These are phyloP conservation scores for Waltergamsia citrina DNA, from an alignment of 2,329 filamentous ascomycete genomes.

Conservation along the genomic window DNA sequence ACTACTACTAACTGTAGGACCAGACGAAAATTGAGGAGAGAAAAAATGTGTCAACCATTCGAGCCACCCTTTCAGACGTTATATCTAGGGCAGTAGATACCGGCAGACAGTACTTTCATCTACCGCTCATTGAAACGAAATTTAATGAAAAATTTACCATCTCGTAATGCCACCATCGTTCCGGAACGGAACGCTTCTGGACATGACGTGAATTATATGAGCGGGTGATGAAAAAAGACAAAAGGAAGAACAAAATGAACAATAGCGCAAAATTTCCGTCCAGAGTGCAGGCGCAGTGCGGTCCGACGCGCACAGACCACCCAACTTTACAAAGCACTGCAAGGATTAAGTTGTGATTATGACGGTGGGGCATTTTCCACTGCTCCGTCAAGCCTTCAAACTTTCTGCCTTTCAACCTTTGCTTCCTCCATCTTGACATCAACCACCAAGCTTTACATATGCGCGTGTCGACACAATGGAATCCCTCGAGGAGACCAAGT, in stretches of 20 bases:
- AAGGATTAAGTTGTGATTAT: too few relatives aligned
- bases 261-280: constrained; percentile 11
- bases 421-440: constrained; percentile 8
- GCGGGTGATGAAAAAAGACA: constrained; percentile 14
- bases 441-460: too few relatives aligned
- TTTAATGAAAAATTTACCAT: not conserved
- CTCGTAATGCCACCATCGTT: constrained; percentile 42
- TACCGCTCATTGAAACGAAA: constrained; percentile 44
- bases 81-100: constrained; percentile 84
- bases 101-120: constrained; percentile 53
- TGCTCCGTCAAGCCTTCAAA: too few relatives aligned
- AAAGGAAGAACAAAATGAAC: constrained; percentile 17
- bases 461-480: constrained; percentile 50
- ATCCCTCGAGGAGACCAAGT: constrained; percentile 61
- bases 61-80: constrained; percentile 70
- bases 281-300: too few relatives aligned
- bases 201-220: constrained; percentile 18
- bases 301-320: not conserved
- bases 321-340: too few relatives aligned
- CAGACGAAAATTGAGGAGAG: constrained; percentile 2
- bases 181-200: constrained; percentile 8
- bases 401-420: constrained; percentile 9
- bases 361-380: too few relatives aligned
- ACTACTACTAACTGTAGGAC: not conserved
- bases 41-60: constrained; percentile 64